phyloP scores from a whole-genome alignment of 495 filamentous ascomycete species.

The Astrocystis sublimbata region DNA sequence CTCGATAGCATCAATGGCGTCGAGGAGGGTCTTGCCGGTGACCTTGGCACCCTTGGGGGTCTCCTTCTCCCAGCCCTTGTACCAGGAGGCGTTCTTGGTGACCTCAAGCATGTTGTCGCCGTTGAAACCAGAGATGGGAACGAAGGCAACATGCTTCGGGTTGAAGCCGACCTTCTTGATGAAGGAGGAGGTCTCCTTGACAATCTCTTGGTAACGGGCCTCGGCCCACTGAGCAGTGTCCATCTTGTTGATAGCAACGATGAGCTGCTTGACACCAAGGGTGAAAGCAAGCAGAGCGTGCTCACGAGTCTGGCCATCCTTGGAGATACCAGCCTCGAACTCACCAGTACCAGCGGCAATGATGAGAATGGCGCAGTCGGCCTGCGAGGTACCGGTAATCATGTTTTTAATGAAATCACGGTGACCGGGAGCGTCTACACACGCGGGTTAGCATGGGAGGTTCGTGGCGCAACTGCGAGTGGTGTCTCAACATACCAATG shows the following conservation, averaged over 20 bases:
- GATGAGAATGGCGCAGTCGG: constrained; percentile 99
- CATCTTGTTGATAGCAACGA: constrained; percentile 99
- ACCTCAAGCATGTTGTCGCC: constrained; percentile 98
- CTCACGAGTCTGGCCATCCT: constrained; percentile 99
- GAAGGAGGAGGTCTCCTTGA: constrained; percentile 99
- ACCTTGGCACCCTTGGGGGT: constrained; percentile 79
- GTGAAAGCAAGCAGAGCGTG: constrained; percentile 99
- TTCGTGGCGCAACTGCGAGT: constrained; percentile 12
- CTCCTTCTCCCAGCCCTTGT: constrained; percentile 99
- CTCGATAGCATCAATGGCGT: constrained; percentile 98
- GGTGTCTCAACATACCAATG: constrained; percentile 68
- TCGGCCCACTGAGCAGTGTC: constrained; percentile 99
- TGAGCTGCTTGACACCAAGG: constrained; percentile 99
- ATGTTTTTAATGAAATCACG: constrained; percentile 99
- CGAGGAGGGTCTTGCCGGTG: constrained; percentile 95
- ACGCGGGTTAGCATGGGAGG: constrained; percentile 19
- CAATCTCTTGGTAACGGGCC: constrained; percentile 95
- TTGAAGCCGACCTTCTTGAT: constrained; percentile 99
- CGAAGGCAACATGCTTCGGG: constrained; percentile 96
- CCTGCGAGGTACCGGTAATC: constrained; percentile 99
- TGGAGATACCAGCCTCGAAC: constrained; percentile 99
- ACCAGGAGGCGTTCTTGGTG: constrained; percentile 97
- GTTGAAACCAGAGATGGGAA: constrained; percentile 99
- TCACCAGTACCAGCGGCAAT: constrained; percentile 99
- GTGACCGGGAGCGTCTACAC: constrained; percentile 91